Percentiles rank a stretch among this genome's conserved stretches.
These are phyloP conservation scores for Colletotrichum tropicale DNA, from an alignment of 2,329 filamentous ascomycete species.

Conservation along the genomic window DNA sequence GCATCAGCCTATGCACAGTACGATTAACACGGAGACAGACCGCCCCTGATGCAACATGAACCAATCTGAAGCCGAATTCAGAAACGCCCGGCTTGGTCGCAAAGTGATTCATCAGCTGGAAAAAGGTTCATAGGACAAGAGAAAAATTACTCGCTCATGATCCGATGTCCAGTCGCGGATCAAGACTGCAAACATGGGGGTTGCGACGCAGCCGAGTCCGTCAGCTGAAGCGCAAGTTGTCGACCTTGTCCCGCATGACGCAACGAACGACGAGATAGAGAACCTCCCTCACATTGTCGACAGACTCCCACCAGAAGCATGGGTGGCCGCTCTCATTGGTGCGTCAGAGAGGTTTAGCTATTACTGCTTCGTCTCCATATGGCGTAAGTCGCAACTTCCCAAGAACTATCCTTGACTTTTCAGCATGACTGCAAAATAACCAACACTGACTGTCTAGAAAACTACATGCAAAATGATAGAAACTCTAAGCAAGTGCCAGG, in stretches of 20 bases:
- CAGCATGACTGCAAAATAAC: rapidly evolving
- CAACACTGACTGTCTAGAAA: conserved; percentile 31
- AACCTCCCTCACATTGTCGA: conserved; percentile 21
- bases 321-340: conserved; percentile 22
- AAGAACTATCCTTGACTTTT: background rate
- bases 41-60: background rate
- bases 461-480: conserved; percentile 44
- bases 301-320: conserved; percentile 20
- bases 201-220: background rate
- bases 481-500: conserved; percentile 42
- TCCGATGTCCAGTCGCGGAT: background rate
- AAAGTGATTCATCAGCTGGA: background rate
- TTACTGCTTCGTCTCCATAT: conserved; percentile 22
- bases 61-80: background rate
- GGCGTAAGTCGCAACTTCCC: conserved; percentile 3
- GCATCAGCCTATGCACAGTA: background rate
- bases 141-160: background rate
- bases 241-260: background rate
- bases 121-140: background rate
- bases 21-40: background rate
- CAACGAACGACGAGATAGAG: conserved; percentile 23
- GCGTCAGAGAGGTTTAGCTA: conserved; percentile 24
- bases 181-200: background rate
- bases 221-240: background rate
- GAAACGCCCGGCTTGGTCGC: background rate